A percentile compares a stretch with the other conserved stretches of the same genome.
Evolutionary conservation across 768 basidiomycete species (phyloP).

Genomic region (Dendrothele bispora): DNA sequence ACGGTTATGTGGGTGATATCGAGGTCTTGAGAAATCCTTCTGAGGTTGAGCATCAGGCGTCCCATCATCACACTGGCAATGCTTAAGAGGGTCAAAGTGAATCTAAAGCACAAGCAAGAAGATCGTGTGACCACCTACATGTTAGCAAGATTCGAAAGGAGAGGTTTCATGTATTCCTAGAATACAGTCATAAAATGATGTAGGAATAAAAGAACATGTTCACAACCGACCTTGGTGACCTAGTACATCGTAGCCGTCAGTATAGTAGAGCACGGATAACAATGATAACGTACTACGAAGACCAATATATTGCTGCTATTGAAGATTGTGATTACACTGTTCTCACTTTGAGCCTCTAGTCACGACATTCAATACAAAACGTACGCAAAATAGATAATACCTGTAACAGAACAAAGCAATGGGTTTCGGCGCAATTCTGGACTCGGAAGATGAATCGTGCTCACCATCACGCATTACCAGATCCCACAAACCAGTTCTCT

Average conservation of each 20-base stretch:
- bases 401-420: neutral
- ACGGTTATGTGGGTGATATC: too few species aligned
- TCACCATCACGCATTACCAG: constrained; percentile 5
- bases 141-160: constrained; percentile 1
- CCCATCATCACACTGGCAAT: too few species aligned
- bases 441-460: neutral
- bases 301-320: constrained; percentile 1
- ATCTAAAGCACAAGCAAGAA: neutral
- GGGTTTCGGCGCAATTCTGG: too few species aligned
- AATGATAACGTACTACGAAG: neutral
- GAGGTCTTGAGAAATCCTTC: too few species aligned
- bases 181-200: neutral
- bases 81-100: neutral
- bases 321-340: neutral
- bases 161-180: constrained; percentile 1
- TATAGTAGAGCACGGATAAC: neutral
- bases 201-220: neutral
- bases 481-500: neutral
- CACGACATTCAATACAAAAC: neutral
- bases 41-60: too few species aligned
- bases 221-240: neutral
- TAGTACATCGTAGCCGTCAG: neutral
- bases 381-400: constrained; percentile 2
- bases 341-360: neutral
- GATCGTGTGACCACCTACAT: neutral